Percentiles rank a stretch among this genome's conserved stretches.
Evolutionary conservation across 768 basidiomycete genomes (phyloP).

Genomic region (Mrakia gelida): DNA sequence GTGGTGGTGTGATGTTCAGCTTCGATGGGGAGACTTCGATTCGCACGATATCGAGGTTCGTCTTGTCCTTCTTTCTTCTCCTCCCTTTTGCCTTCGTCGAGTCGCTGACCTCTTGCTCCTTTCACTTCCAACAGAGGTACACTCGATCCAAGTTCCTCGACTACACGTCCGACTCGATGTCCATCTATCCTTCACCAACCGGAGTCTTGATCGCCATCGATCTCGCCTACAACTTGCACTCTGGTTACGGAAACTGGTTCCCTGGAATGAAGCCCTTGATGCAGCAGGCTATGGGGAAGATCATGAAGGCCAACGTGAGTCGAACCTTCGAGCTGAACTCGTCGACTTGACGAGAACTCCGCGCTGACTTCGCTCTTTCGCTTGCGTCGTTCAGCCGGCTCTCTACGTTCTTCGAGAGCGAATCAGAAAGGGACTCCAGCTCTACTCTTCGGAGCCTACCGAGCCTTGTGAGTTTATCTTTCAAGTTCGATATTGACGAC

Average conservation of each 20-base stretch:
- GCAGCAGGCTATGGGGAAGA: conserved; percentile 98
- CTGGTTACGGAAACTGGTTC: conserved; percentile 99
- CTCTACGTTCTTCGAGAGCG: conserved; percentile 96
- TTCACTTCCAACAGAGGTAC: conserved; percentile 58
- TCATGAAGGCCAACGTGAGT: conserved; percentile 87
- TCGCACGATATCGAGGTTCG: conserved; percentile 84
- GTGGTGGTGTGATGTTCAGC: conserved; percentile 89
- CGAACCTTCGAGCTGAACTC: neutral
- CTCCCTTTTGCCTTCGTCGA: too few species aligned
- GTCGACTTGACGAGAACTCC: too few species aligned
- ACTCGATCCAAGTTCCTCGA: conserved; percentile 98
- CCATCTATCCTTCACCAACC: conserved; percentile 97
- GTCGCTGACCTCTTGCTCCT: neutral
- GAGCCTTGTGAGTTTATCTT: conserved; percentile 55
- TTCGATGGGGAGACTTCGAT: conserved; percentile 97
- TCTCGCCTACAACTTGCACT: conserved; percentile 96
- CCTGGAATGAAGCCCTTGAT: conserved; percentile 96
- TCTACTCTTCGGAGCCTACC: conserved; percentile 98
- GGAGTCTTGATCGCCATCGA: conserved; percentile 99
- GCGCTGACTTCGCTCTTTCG: neutral
- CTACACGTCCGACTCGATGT: conserved; percentile 85
- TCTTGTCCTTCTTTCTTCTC: neutral
- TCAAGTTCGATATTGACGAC: neutral
- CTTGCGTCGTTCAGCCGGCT: conserved; percentile 54
- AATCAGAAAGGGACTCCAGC: conserved; percentile 94